Evolutionary conservation across 1,139 yeast genomes (phyloP), one percentile per base, ranked within the genome.

Genomic region (Hyphopichia fennica): DNA sequence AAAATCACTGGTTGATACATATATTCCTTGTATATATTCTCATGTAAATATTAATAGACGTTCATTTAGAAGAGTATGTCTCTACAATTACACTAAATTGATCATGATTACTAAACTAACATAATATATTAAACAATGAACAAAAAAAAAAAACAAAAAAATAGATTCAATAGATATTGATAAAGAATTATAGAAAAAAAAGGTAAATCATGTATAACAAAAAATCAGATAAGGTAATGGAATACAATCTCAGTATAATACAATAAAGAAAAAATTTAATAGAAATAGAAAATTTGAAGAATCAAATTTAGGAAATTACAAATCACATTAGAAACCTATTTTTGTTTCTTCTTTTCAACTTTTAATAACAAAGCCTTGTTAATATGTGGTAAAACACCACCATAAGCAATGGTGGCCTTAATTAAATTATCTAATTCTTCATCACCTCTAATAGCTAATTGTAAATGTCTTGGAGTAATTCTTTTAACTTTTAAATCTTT

Each of bases 401-500:
- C 99, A 60, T 87, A 91, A 39, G 99, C 98, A 67, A 95, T 95
- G 47, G 99, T 95, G 53, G 98, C 99, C 66, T 88, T 87, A 60
- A 95, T 88, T 67, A 95, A 79, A 56, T 89, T 87, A 73, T 93
- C 98, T 67, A 95, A 82, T 72, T 95, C 99, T 69, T 93, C 99
- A 72, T 95, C 99, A 53, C 98, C 98, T 74, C 99, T 87, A 61
- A 93, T 93, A 51, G 99, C 99, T 67, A 95, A 82, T 72, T 93
- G 99, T 69, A 95, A 78, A 67, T 95, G 99, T 72, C 99, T 87
- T 56, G 99, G 99, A 34, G 98, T 91, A 68, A 93, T 93, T 82
- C 99, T 88, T 77, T 95, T 90, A 63, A 93, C 96, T 72, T 93
- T 91, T 73, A 93, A 81, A 68, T 95, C 99, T 72, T 93, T 91